A percentile compares a stretch with the other conserved stretches of the same genome.
Evolutionary conservation across 2,329 filamentous ascomycete genomes (phyloP).

Genomic region (Cercospora zeae-maydis): DNA sequence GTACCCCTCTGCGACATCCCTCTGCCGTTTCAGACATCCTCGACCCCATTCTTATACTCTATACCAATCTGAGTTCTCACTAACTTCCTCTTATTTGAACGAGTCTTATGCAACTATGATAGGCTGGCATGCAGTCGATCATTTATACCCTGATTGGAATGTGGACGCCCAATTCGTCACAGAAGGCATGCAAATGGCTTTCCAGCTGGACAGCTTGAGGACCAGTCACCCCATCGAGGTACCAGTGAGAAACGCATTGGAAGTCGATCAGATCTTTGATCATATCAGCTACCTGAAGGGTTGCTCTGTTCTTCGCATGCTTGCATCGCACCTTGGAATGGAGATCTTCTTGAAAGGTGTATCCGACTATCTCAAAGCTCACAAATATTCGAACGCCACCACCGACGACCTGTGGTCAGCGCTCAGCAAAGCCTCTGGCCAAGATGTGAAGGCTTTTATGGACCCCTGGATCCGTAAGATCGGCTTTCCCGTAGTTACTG

Average conservation of each 20-base stretch:
- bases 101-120: slow-evolving; percentile 97
- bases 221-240: slow-evolving; percentile 96
- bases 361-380: slow-evolving; percentile 79
- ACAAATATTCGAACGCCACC: slow-evolving; percentile 85
- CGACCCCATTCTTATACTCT: no score
- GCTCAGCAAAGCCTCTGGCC: slow-evolving; percentile 78
- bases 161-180: slow-evolving; percentile 97
- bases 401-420: slow-evolving; percentile 90
- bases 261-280: slow-evolving; percentile 98
- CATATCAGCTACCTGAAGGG: slow-evolving; percentile 95
- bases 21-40: no score
- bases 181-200: slow-evolving; percentile 89
- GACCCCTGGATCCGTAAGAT: slow-evolving; percentile 93
- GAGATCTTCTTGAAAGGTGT: slow-evolving; percentile 89
- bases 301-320: slow-evolving; percentile 93
- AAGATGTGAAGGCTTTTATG: slow-evolving; percentile 86
- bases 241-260: slow-evolving; percentile 84
- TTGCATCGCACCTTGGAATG: slow-evolving; percentile 82
- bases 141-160: slow-evolving; percentile 94
- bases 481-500: slow-evolving; percentile 84
- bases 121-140: slow-evolving; percentile 86
- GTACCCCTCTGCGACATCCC: no score
- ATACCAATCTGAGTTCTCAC: no score
- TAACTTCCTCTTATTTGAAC: slow-evolving; percentile 56
- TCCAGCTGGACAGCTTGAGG: slow-evolving; percentile 82